Evolutionary conservation across 2,329 filamentous ascomycete genomes (phyloP).

Genomic region (Cytospora chrysosperma): DNA sequence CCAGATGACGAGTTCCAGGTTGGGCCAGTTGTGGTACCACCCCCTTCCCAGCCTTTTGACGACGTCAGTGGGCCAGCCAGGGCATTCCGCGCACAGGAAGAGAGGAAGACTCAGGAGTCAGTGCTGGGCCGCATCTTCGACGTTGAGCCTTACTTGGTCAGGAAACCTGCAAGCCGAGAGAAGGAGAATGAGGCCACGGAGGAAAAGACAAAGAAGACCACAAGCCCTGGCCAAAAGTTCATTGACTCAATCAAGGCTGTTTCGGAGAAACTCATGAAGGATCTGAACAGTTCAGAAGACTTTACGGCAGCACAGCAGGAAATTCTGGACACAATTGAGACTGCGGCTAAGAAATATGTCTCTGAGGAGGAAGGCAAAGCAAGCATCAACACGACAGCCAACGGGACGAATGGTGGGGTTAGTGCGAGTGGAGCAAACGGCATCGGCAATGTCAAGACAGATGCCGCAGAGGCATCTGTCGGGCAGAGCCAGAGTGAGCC

Average conservation of each 20-base stretch:
- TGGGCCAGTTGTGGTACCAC: constrained; percentile 33
- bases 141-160: constrained; percentile 42
- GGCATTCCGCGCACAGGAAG: constrained; percentile 49
- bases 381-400: constrained; percentile 18
- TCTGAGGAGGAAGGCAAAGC: constrained; percentile 36
- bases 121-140: constrained; percentile 54
- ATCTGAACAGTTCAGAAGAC: constrained; percentile 38
- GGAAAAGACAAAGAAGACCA: constrained; percentile 17
- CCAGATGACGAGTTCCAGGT: constrained; percentile 55
- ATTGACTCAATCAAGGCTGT: constrained; percentile 41
- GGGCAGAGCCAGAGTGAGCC: not conserved
- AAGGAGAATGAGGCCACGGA: constrained; percentile 29
- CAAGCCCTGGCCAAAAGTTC: constrained; percentile 34
- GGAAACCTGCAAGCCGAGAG: constrained; percentile 34
- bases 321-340: constrained; percentile 49
- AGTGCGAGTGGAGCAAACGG: constrained; percentile 5
- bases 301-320: constrained; percentile 41
- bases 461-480: not conserved
- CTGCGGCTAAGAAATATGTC: constrained; percentile 52
- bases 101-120: constrained; percentile 54
- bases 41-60: constrained; percentile 31
- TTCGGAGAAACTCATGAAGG: constrained; percentile 43
- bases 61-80: constrained; percentile 45
- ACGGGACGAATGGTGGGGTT: constrained; percentile 3
- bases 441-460: constrained; percentile 6